Conservation (phyloP, 2,329 filamentous ascomycete genomes). For the Talaromyces atroroseus region DNA sequence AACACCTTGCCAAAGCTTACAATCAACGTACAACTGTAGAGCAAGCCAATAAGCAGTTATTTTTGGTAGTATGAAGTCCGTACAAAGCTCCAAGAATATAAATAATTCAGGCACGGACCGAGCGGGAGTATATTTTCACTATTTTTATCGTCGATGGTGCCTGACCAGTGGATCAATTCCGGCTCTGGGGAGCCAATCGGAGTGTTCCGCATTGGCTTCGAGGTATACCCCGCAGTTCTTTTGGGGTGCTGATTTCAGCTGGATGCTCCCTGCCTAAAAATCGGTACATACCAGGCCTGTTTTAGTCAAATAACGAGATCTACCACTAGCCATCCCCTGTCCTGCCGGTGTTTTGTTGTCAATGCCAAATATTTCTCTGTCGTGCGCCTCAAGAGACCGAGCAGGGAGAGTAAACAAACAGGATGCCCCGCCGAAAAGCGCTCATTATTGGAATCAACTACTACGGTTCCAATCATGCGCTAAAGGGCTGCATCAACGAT, state of each 20-base stretch:
- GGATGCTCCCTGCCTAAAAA: neutral
- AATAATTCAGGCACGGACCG: neutral
- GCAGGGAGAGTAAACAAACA: neutral
- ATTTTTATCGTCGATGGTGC: neutral
- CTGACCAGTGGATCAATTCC: neutral
- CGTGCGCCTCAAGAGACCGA: neutral
- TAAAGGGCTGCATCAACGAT: slow-evolving; percentile 47
- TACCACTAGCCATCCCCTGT: neutral
- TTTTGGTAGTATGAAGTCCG: neutral
- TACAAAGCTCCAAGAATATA: neutral
- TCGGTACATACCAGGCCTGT: neutral
- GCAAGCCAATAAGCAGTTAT: too few relatives aligned
- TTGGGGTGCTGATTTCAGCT: neutral
- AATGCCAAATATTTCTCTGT: neutral
- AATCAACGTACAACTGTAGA: too few relatives aligned
- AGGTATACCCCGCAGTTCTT: slow-evolving; percentile 4
- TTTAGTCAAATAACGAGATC: neutral
- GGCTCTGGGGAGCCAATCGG: slow-evolving; percentile 1
- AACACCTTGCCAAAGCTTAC: too few relatives aligned
- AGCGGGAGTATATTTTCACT: neutral
- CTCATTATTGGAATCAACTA: slow-evolving; percentile 53
- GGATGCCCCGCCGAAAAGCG: slow-evolving; percentile 33
- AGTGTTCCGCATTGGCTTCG: neutral
- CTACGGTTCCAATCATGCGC: slow-evolving; percentile 36
- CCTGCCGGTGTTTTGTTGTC: neutral